phyloP scores from a whole-genome alignment of 805 yeast genomes.

The Teunomyces pallodes region DNA sequence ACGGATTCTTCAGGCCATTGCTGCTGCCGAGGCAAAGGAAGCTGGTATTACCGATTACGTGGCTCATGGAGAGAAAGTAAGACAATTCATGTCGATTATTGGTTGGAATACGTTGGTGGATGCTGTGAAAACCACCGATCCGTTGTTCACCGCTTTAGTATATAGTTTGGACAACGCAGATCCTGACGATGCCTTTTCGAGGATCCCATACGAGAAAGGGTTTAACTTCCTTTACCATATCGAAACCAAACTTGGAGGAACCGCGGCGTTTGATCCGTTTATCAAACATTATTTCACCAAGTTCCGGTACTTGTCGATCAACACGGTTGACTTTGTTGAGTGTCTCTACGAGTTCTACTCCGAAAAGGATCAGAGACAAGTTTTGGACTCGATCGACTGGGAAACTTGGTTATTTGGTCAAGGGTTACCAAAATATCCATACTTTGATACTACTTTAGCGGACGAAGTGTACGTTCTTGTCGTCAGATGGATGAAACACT shows the following conservation, averaged over 20 bases:
- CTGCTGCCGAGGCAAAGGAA: constrained; percentile 19
- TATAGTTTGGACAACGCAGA: constrained; percentile 71
- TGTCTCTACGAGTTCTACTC: constrained; percentile 24
- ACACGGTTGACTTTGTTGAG: constrained; percentile 25
- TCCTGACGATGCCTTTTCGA: constrained; percentile 86
- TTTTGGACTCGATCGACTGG: constrained; percentile 26
- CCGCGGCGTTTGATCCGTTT: constrained; percentile 24
- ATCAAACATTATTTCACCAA: constrained; percentile 27
- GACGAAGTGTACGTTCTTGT: constrained; percentile 23
- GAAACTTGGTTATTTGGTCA: constrained; percentile 26
- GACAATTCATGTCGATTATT: constrained; percentile 80
- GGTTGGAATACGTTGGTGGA: constrained; percentile 84
- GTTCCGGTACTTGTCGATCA: constrained; percentile 27
- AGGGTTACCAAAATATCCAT: constrained; percentile 25
- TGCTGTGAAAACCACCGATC: constrained; percentile 60
- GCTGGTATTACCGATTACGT: constrained; percentile 9
- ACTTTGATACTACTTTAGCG: constrained; percentile 28
- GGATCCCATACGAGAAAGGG: constrained; percentile 92
- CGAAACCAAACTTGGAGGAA: constrained; percentile 24
- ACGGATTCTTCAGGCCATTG: constrained; percentile 68
- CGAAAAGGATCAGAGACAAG: constrained; percentile 15
- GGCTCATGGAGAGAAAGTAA: constrained; percentile 65
- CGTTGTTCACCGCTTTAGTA: constrained; percentile 45
- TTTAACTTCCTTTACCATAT: constrained; percentile 52
- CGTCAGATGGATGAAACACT: constrained; percentile 18